Evolutionary conservation across 176 grass and related monocot genomes (phyloP).

Genomic region (Phragmites australis): DNA sequence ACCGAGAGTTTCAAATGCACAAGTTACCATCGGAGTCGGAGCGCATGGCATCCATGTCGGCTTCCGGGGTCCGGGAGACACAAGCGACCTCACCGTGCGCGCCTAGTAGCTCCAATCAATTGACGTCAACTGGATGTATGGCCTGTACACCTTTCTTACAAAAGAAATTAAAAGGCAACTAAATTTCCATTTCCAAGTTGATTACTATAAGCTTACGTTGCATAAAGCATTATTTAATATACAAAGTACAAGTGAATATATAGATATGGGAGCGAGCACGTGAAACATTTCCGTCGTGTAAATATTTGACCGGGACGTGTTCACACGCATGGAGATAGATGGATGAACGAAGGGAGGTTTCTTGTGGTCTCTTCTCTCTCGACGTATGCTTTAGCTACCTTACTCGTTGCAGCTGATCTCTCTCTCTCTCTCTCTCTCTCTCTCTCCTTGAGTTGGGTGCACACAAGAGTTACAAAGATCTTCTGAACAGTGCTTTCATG

Average conservation of each 20-base stretch:
- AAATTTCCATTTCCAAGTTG: background rate
- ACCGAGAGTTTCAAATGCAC: background rate
- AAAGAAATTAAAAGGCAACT: background rate
- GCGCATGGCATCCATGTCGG: background rate
- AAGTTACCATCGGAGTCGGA: constrained; percentile 4
- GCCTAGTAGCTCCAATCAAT: constrained; percentile 30
- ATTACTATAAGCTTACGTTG: background rate
- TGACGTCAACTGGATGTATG: constrained; percentile 29
- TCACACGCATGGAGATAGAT: background rate
- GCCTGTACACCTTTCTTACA: constrained; percentile 19
- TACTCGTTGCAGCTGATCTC: background rate
- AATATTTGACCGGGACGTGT: constrained; percentile 34
- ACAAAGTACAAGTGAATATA: background rate
- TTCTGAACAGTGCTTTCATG: constrained; percentile 31
- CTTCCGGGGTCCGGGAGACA: constrained; percentile 43
- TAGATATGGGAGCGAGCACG: constrained; percentile 5
- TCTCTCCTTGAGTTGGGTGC: background rate
- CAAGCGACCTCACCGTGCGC: background rate
- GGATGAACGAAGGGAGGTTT: constrained; percentile 7
- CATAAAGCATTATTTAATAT: too few species aligned
- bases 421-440: constrained; percentile 1
- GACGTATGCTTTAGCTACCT: background rate
- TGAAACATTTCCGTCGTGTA: constrained; percentile 16
- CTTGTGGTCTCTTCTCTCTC: constrained; percentile 26
- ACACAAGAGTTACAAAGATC: constrained; percentile 2